These are phyloP conservation scores for Onygenales sp. DNA, from an alignment of 2,329 filamentous ascomycete genomes.

Conservation along the genomic window DNA sequence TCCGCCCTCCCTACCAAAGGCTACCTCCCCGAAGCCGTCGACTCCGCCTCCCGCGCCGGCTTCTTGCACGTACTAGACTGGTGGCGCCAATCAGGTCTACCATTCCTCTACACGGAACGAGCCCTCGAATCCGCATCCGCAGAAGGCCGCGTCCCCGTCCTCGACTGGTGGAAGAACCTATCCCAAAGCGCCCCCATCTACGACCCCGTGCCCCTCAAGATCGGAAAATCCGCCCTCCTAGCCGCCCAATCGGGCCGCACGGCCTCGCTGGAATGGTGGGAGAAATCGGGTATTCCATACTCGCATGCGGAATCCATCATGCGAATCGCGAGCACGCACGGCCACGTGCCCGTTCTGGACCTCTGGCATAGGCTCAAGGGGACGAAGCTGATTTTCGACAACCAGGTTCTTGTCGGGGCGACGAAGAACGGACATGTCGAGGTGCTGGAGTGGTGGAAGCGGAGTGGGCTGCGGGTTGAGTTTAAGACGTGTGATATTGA, in stretches of 20 bases:
- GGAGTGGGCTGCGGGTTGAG: constrained; percentile 62
- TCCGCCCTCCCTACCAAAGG: constrained; percentile 75
- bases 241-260: constrained; percentile 75
- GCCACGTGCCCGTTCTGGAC: constrained; percentile 73
- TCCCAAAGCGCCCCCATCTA: constrained; percentile 48
- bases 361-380: constrained; percentile 70
- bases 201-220: constrained; percentile 53
- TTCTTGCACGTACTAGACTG: constrained; percentile 80
- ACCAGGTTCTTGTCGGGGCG: constrained; percentile 73
- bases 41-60: constrained; percentile 77
- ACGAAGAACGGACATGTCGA: constrained; percentile 78
- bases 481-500: constrained; percentile 95
- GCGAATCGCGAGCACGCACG: constrained; percentile 74
- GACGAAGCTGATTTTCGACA: constrained; percentile 70
- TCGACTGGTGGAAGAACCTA: constrained; percentile 87
- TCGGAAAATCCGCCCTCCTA: constrained; percentile 73
- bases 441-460: constrained; percentile 89
- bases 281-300: constrained; percentile 67
- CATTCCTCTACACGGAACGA: constrained; percentile 74
- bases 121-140: constrained; percentile 81
- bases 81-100: constrained; percentile 77
- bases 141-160: constrained; percentile 72
- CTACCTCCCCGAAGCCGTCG: constrained; percentile 75
- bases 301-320: constrained; percentile 73
- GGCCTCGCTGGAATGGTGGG: constrained; percentile 79